phyloP scores from a whole-genome alignment of 768 basidiomycete genomes.

The Mycena rebaudengoi region DNA sequence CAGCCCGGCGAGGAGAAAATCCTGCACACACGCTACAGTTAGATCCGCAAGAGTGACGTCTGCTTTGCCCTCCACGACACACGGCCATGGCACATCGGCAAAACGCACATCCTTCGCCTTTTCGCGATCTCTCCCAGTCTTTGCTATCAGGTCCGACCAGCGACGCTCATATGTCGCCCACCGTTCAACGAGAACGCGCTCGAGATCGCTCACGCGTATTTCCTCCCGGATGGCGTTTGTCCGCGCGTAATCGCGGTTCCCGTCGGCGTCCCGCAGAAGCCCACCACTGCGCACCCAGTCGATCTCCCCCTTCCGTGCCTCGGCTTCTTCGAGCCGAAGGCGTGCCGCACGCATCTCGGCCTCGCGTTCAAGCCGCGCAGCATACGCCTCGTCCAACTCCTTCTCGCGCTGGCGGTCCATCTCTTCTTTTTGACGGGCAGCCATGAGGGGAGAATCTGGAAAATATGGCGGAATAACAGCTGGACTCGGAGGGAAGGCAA shows the following conservation, averaged over 20 bases:
- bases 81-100: constrained; percentile 71
- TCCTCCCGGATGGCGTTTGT: constrained; percentile 59
- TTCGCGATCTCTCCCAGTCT: constrained; percentile 24
- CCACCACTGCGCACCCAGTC: constrained; percentile 71
- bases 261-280: constrained; percentile 57
- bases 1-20: constrained; percentile 60
- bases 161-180: constrained; percentile 65
- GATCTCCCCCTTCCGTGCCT: constrained; percentile 59
- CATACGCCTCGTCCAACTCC: constrained; percentile 24
- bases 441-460: neutral
- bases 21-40: constrained; percentile 48
- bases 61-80: constrained; percentile 16
- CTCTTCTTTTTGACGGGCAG: constrained; percentile 13
- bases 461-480: neutral
- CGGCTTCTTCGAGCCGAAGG: constrained; percentile 44
- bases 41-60: constrained; percentile 42
- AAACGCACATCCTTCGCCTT: constrained; percentile 45
- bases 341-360: constrained; percentile 26
- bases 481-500: constrained; percentile 19
- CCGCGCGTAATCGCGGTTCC: constrained; percentile 58
- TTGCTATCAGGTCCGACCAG: constrained; percentile 54
- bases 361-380: constrained; percentile 20
- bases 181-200: constrained; percentile 43
- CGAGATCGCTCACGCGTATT: constrained; percentile 52
- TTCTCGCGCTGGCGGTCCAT: constrained; percentile 14